A percentile compares a stretch with the other conserved stretches of the same genome.
Evolutionary conservation across 176 grass and related monocot genomes (phyloP).

Genomic region (Cenchrus purpureus): DNA sequence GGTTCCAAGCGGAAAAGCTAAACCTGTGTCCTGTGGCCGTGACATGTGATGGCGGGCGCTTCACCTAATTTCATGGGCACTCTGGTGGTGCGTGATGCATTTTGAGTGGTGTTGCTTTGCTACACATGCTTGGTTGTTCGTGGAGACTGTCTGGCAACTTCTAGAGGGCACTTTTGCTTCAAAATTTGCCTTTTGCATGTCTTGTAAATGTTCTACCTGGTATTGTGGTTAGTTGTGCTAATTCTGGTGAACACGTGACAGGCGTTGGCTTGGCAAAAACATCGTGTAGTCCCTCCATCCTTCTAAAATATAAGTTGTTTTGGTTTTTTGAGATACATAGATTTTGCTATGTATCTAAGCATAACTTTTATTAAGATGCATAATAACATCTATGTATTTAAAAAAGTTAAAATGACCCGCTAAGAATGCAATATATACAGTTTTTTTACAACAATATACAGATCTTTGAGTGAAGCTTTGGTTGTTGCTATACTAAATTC

Average conservation of each 20-base stretch:
- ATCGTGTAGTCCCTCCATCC: background rate
- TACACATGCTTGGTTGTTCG: background rate
- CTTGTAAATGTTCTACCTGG: background rate
- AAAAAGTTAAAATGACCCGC: no score
- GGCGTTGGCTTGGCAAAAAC: background rate
- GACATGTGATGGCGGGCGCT: background rate
- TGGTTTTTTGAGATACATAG: no score
- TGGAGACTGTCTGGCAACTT: conserved; percentile 1
- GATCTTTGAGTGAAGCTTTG: background rate
- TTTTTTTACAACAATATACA: no score
- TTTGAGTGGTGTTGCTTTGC: background rate
- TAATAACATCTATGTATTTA: no score
- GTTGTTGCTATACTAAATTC: background rate
- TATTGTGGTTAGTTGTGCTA: background rate
- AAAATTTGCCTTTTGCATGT: background rate
- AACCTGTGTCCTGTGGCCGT: background rate
- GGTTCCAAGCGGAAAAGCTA: background rate
- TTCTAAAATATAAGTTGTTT: no score
- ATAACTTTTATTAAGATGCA: no score
- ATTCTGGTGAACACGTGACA: background rate
- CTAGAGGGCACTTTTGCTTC: background rate
- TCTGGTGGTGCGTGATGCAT: background rate
- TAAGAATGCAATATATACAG: no score
- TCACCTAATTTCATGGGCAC: background rate
- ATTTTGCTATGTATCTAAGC: no score